Base-by-base conservation (phyloP, 306 rosid genomes). In the cucumber (Cucumis sativus) region DNA sequence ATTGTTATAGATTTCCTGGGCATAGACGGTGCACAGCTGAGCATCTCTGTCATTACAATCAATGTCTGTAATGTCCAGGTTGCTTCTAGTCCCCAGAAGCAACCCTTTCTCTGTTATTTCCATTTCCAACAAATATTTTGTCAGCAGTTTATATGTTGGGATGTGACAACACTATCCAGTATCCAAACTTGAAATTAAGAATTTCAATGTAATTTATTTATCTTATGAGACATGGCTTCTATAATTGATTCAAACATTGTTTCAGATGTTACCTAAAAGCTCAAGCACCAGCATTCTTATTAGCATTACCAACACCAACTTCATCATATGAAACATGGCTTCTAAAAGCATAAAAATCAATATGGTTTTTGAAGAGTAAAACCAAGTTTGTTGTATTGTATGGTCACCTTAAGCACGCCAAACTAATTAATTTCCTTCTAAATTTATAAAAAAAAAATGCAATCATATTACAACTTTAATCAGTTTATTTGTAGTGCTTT, bases 21-120 rank as follows among this genome's bases (percentile, higher is more conserved):
- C 98, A 85, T 96, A 96, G 80, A 69, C 73, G 75, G 88, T 81
- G 86, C 98, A 96, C 35, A 85, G 66, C 59, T 79, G 93, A 82
- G 92, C 85, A 80, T 96, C 97, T 55, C 77, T 88, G 80, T 79
- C 52, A 77, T 87, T 89, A 41, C 84, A 88, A 83, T 96, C 99
- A 83, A 96, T 90, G 73, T 88, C 81, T 52, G 71, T 51, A 54
- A 88, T 52, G 52, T 81, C 86, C 55, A 75, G 86, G 85, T 79
- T 83, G 81, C 79, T 84, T 59, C 73, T 78, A 52, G 75, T 75
- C 80, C 75, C 86, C 41, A 68, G 55, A 84, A 74, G 75, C 79
- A 76, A 64, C 58, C 28, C 80, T 85, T 82, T 80, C 77, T 82
- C 86, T 77, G 76, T 81, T 74, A 84, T 78, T 84, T 76, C 71